Evolutionary conservation across 371 early-diverging fungal species (phyloP), one percentile per base, ranked within the genome.

Genomic region (Chytridiales sp.): DNA sequence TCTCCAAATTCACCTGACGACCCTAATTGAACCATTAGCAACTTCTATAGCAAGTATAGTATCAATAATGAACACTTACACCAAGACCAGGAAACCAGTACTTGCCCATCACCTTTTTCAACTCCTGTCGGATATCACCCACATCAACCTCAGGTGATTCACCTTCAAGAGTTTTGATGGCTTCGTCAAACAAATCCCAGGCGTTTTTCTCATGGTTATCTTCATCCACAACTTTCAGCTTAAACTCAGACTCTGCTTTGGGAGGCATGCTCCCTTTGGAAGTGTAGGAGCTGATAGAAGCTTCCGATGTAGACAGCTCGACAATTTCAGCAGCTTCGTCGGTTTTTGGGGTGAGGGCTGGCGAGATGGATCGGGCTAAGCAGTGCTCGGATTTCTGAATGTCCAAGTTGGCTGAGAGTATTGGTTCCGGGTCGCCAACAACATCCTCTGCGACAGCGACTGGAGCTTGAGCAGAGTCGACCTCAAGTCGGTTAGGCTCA

Each of bases 11-110:
- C 26, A 67, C 61, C 29, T 59, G 61, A 38, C 44, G 52, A 21
- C 62, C 70, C 72, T 75, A 30, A 9, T 41, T n/a, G 5, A 8
- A 43, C n/a, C n/a, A n/a, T 21, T 31, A 35, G 41, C 6, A 51
- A 35, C 27, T 68, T 50, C 9, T 21, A 57, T 21, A 21, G 31
- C 15, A 21, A 26, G 1, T 41, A 9, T 31, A 61, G 15, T 36
- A 51, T 54, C 15, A 4, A 17, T 3, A 26, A 44, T n/a, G 27
- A 8, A 9, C 26, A 61, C 66, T 47, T 50, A 69, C 70, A 32
- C 50, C 54, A 1, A 71, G 27, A 29, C 69, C 69, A 1, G 71
- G 74, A 52, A 70, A 74, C 71, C 74, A 74, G 41, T 48, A 62
- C 15, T 61, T 51, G 17, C 24, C 31, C 32, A 57, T 59, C 8